A percentile compares a stretch with the other conserved stretches of the same genome.
phyloP scores from a whole-genome alignment of 331 rosid genomes.

The Phaseolus coccineus region DNA sequence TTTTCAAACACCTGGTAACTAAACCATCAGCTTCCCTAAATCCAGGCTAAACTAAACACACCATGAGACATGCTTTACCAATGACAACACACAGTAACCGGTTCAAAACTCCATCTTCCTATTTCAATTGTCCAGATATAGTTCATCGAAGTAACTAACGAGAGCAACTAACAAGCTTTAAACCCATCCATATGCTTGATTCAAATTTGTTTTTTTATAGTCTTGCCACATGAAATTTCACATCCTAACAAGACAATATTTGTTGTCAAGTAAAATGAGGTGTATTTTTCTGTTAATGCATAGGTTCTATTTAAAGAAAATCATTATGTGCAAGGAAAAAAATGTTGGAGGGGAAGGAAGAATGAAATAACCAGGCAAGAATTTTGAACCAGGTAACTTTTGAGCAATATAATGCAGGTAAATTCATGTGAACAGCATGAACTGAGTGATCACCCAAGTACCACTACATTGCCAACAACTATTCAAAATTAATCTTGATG shows the following conservation, averaged over 20 bases:
- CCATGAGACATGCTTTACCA: neutral
- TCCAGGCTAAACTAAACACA: constrained; percentile 18
- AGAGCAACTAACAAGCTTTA: neutral
- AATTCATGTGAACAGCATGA: constrained; percentile 31
- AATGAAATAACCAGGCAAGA: neutral
- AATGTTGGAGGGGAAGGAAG: neutral
- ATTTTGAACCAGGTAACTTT: constrained; percentile 9
- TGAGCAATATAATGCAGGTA: neutral
- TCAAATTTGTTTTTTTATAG: neutral
- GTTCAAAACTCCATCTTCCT: constrained; percentile 4
- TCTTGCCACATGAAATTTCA: constrained; percentile 17
- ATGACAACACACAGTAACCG: constrained; percentile 5
- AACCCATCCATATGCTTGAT: neutral
- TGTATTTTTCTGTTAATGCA: neutral
- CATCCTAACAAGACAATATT: neutral
- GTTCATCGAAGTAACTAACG: constrained; percentile 15
- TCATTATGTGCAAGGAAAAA: neutral
- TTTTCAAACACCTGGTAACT: constrained; percentile 20
- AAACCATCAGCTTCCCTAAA: constrained; percentile 23
- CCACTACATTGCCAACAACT: constrained; percentile 21
- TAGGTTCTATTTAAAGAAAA: neutral
- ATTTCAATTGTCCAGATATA: constrained; percentile 1
- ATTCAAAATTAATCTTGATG: constrained; percentile 24
- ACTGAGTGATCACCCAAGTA: constrained; percentile 8
- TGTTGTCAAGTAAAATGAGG: neutral